Evolutionary conservation across 257 asterid genomes (phyloP).

Genomic region (Salvia splendens): DNA sequence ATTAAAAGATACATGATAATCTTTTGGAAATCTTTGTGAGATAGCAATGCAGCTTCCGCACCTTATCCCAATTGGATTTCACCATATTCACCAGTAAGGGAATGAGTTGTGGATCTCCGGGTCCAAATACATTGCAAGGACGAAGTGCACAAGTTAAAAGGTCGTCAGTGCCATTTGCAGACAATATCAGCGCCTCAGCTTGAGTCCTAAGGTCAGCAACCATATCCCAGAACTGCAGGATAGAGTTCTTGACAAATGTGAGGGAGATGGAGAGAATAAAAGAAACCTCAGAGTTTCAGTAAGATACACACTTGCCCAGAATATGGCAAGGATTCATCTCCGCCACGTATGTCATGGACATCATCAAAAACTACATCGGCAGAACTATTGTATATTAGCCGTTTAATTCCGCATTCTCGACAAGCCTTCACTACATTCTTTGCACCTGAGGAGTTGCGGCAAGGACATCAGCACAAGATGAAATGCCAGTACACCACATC

Average conservation of each 20-base stretch:
- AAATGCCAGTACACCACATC: conserved; percentile 21
- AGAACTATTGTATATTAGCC: conserved; percentile 72
- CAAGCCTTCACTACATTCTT: conserved; percentile 78
- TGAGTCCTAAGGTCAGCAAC: conserved; percentile 81
- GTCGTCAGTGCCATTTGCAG: conserved; percentile 69
- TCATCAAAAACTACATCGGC: conserved; percentile 74
- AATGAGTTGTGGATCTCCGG: conserved; percentile 69
- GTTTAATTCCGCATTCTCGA: conserved; percentile 72
- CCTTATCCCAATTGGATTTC: conserved; percentile 81
- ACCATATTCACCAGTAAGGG: conserved; percentile 65
- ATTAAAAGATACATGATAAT: conserved; percentile 1
- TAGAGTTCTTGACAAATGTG: conserved; percentile 24
- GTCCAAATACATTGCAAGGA: conserved; percentile 81
- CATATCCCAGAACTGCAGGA: conserved; percentile 63
- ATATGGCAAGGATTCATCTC: conserved; percentile 83
- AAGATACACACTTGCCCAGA: conserved; percentile 60
- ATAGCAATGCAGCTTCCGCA: conserved; percentile 40
- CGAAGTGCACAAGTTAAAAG: conserved; percentile 89
- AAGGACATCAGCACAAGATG: conserved; percentile 19
- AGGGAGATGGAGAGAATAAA: conserved; percentile 14
- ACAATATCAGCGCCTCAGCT: conserved; percentile 80
- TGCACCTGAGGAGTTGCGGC: conserved; percentile 53
- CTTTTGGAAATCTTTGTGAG: conserved; percentile 13
- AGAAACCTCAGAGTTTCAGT: conserved; percentile 25
- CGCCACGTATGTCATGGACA: conserved; percentile 51